Evolutionary conservation across 495 filamentous ascomycete species (phyloP).

Genomic region (Penicillium robsamsonii): DNA sequence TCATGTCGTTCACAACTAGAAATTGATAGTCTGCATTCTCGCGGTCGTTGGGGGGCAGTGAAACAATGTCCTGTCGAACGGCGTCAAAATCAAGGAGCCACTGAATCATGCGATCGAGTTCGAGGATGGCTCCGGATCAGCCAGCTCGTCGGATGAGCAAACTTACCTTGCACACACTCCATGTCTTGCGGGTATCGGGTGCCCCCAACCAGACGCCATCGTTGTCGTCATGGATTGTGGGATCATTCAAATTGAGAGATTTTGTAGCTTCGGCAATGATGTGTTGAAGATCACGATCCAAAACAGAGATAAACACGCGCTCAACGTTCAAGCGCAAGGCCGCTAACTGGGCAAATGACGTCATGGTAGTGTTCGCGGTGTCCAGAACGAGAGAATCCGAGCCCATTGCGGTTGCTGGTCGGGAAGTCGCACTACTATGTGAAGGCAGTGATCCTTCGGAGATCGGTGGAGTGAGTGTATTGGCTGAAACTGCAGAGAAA

Average conservation of each 20-base stretch:
- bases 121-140: not conserved
- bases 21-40: conserved; percentile 32
- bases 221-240: conserved; percentile 28
- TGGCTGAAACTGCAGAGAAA: conserved; percentile 9
- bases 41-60: conserved; percentile 36
- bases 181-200: conserved; percentile 38
- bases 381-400: conserved; percentile 24
- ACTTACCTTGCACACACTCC: conserved; percentile 47
- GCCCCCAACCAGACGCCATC: conserved; percentile 31
- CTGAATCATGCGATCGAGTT: not conserved
- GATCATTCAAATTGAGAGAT: conserved; percentile 39
- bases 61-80: conserved; percentile 29
- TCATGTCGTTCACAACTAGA: conserved; percentile 39
- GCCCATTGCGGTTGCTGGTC: conserved; percentile 18
- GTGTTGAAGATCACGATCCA: conserved; percentile 53
- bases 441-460: conserved; percentile 14
- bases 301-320: conserved; percentile 44
- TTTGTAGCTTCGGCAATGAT: conserved; percentile 53
- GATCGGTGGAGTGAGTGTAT: conserved; percentile 8
- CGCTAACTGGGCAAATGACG: conserved; percentile 45
- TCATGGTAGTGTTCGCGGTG: conserved; percentile 53
- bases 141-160: conserved; percentile 6
- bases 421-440: conserved; percentile 13
- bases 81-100: not conserved
- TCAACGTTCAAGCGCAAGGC: conserved; percentile 43